Evolutionary conservation across 106 monocot genomes (phyloP), one percentile per base, ranked within the genome.

Genomic region (Agapanthus africanus): DNA sequence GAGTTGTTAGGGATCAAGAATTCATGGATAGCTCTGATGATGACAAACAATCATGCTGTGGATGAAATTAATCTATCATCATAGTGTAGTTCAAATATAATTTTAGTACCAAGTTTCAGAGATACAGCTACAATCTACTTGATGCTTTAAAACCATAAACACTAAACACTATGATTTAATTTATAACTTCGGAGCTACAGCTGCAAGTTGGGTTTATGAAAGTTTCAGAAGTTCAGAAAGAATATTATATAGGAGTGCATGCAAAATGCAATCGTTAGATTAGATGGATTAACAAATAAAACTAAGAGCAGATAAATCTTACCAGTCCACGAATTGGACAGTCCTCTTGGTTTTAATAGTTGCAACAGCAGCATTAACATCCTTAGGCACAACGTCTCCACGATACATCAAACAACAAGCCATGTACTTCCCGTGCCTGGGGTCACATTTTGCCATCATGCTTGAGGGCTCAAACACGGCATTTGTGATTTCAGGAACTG

Each of bases 271-370:
- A 56, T n/a, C 10, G 2, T 4, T n/a, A n/a, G n/a, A n/a, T n/a
- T n/a, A n/a, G n/a, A n/a, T n/a, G n/a, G n/a, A n/a, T n/a, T n/a
- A n/a, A n/a, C n/a, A n/a, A n/a, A n/a, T n/a, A n/a, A n/a, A n/a
- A n/a, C n/a, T n/a, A n/a, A n/a, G 6, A 57, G 56, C 56, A 57
- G 10, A 0, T 31, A 28, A 57, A 31, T 8, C 56, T 57, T 66
- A 80, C 80, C 80, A 80, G 40, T 80, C 71, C 2, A 80, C 80
- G 42, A 80, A 80, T 25, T 80, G 80, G 18, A 80, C 76, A 75
- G 31, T 80, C 76, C 7, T n/a, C n/a, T n/a, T n/a, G n/a, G n/a
- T n/a, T n/a, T n/a, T n/a, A n/a, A n/a, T n/a, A n/a, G n/a, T n/a
- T n/a, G n/a, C n/a, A n/a, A n/a, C n/a, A n/a, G n/a, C n/a, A n/a